Evolutionary conservation across 306 rosid genomes (phyloP).

Genomic region (Malus domestica): ASM211411v1 NC_041801.1:20199001-20199500

Average conservation of each 20-base stretch:
- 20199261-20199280: constrained; percentile 77
- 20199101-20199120: too few relatives aligned
- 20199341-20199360: constrained; percentile 61
- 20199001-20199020: background rate
- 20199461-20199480: constrained; percentile 51
- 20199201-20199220: background rate
- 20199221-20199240: background rate
- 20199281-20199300: constrained; percentile 89
- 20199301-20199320: constrained; percentile 86
- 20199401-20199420: constrained; percentile 33
- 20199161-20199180: too few relatives aligned
- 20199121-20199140: too few relatives aligned
- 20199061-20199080: too few relatives aligned
- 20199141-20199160: too few relatives aligned
- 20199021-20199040: too few relatives aligned
- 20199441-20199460: constrained; percentile 15
- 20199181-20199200: too few relatives aligned
- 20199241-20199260: background rate
- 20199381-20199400: background rate
- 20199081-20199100: too few relatives aligned
- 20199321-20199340: constrained; percentile 96
- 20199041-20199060: too few relatives aligned
- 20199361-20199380: background rate
- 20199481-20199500: constrained; percentile 22
- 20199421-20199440: constrained; percentile 23